These are phyloP conservation scores for Leishmania mexicana DNA, from an alignment of 208 protist genomes.

Conservation along the genomic window DNA sequence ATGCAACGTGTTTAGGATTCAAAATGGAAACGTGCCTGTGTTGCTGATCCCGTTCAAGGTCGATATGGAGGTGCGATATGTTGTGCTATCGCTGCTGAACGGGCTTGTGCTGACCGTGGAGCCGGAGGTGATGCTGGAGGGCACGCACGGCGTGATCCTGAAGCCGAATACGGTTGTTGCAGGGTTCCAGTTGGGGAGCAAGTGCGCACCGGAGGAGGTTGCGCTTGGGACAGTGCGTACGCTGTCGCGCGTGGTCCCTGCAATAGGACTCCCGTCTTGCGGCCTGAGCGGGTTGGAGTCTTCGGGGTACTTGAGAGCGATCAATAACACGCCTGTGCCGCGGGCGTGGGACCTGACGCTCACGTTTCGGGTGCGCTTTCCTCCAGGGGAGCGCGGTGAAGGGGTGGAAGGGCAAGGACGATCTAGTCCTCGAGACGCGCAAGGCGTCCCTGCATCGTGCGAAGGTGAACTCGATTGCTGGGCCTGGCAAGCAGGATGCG, in stretches of 20 bases:
- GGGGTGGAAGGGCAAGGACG: conserved; percentile 92
- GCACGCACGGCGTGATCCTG: conserved; percentile 93
- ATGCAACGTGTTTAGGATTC: conserved; percentile 94
- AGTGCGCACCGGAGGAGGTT: conserved; percentile 80
- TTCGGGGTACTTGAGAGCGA: conserved; percentile 95
- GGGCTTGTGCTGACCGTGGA: conserved; percentile 98
- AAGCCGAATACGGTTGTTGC: conserved; percentile 98
- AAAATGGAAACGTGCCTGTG: conserved; percentile 90
- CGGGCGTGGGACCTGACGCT: conserved; percentile 94
- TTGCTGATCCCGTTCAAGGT: conserved; percentile 93
- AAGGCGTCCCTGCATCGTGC: conserved; percentile 73
- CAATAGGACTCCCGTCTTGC: conserved; percentile 96
- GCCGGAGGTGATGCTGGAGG: conserved; percentile 97
- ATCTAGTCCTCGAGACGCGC: conserved; percentile 36
- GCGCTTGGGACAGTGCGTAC: conserved; percentile 88
- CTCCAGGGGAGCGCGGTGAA: conserved; percentile 63
- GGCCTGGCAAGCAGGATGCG: conserved; percentile 57
- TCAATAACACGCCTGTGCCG: conserved; percentile 73
- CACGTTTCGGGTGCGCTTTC: conserved; percentile 78
- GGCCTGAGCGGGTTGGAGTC: conserved; percentile 96
- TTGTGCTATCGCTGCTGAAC: conserved; percentile 94
- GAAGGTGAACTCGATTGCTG: conserved; percentile 72
- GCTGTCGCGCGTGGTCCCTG: conserved; percentile 92
- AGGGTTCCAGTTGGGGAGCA: conserved; percentile 76
- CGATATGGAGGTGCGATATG: conserved; percentile 94